Percentiles rank a stretch among this genome's conserved stretches.
These are phyloP conservation scores for Rhododendron griersonianum DNA, from an alignment of 148 eudicot species.

Conservation along the genomic window DNA sequence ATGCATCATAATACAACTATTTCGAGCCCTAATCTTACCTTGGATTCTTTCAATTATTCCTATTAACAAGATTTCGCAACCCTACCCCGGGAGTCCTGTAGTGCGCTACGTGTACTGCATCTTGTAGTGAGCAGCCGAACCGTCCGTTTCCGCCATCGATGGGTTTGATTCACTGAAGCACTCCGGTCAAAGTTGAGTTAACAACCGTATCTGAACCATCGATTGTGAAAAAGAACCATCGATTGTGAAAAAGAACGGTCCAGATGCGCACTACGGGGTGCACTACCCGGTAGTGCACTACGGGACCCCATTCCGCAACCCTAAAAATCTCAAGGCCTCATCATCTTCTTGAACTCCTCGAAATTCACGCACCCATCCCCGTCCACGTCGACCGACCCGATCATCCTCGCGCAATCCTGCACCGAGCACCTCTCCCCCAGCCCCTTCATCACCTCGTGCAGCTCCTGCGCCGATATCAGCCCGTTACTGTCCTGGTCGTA, in stretches of 20 bases:
- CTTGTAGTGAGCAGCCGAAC: too few species aligned
- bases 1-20: neutral
- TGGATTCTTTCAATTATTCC: neutral
- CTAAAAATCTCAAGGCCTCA: neutral
- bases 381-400: constrained; percentile 15
- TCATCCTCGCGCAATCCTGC: constrained; percentile 17
- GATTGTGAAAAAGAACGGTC: too few species aligned
- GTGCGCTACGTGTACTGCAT: too few species aligned
- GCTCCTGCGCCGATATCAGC: constrained; percentile 13
- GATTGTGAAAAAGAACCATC: too few species aligned
- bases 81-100: neutral
- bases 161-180: too few species aligned
- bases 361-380: constrained; percentile 22
- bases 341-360: constrained; percentile 25
- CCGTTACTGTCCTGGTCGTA: constrained; percentile 20
- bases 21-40: neutral
- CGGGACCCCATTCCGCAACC: neutral
- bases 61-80: too few species aligned
- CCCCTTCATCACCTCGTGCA: constrained; percentile 14
- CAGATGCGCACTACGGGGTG: neutral
- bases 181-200: too few species aligned
- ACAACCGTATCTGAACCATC: too few species aligned
- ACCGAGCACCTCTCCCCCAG: constrained; percentile 18
- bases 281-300: too few species aligned
- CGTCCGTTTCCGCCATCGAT: too few species aligned